These are phyloP conservation scores for Cetradonia linearis DNA, from an alignment of 495 filamentous ascomycete species.

Conservation along the genomic window DNA sequence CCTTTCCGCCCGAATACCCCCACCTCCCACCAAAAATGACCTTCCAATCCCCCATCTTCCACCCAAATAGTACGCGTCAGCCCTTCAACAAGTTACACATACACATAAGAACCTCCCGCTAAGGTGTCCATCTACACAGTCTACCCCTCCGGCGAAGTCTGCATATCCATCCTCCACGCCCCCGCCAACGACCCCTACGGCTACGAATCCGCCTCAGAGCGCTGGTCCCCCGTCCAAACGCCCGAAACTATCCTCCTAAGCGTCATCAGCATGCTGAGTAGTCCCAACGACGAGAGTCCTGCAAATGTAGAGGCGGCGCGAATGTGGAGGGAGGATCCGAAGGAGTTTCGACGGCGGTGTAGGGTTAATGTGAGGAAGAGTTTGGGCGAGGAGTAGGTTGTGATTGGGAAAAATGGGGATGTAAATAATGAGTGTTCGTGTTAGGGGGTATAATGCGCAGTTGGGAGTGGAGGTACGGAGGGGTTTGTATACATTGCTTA, in stretches of 20 bases:
- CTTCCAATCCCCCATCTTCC: conserved; percentile 83
- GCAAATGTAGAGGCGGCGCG: conserved; percentile 90
- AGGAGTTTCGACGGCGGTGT: conserved; percentile 69
- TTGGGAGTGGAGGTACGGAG: too few species aligned
- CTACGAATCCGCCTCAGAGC: conserved; percentile 83
- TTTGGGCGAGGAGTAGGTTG: conserved; percentile 55
- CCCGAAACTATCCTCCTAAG: conserved; percentile 90
- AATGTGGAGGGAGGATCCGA: conserved; percentile 73
- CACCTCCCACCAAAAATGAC: conserved; percentile 83
- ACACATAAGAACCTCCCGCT: neutral
- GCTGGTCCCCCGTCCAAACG: conserved; percentile 95
- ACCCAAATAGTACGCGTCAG: conserved; percentile 64
- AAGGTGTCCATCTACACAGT: conserved; percentile 34
- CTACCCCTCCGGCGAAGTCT: conserved; percentile 81
- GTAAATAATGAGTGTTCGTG: neutral
- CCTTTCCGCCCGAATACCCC: conserved; percentile 76
- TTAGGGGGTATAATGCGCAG: neutral
- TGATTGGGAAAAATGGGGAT: neutral
- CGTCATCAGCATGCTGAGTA: conserved; percentile 85
- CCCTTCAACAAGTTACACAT: neutral
- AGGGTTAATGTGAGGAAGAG: conserved; percentile 75
- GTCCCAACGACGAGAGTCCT: conserved; percentile 90
- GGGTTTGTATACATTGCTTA: conserved; percentile 5
- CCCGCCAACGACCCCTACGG: conserved; percentile 94
- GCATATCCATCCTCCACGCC: conserved; percentile 94